Percentiles rank a stretch among this genome's conserved stretches.
phyloP scores from a whole-genome alignment of 495 filamentous ascomycete species.

The Neurospora hispaniola region DNA sequence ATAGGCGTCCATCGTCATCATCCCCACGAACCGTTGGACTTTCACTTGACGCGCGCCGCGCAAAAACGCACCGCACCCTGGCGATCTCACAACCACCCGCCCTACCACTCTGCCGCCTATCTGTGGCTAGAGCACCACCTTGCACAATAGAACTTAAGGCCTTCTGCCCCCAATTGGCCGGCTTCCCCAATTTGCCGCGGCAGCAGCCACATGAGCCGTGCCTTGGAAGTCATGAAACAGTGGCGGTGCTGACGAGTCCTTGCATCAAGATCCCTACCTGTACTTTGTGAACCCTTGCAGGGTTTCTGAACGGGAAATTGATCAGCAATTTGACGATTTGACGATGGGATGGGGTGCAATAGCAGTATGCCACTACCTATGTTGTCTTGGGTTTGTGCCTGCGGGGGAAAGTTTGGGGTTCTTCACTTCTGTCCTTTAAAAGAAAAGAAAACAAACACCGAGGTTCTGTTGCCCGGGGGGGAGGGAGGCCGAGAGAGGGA shows the following conservation, averaged over 20 bases:
- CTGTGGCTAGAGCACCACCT: neutral
- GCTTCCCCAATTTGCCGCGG: neutral
- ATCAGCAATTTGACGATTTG: constrained; percentile 7
- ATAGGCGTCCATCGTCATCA: neutral
- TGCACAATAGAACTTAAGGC: neutral
- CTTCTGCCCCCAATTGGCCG: neutral
- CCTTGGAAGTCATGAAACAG: constrained; percentile 11
- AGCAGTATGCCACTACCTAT: neutral
- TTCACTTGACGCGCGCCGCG: neutral
- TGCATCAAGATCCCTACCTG: neutral
- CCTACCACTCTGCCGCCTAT: neutral
- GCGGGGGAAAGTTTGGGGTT: neutral
- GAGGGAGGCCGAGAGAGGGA: neutral
- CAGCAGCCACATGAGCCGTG: neutral
- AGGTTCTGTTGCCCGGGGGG: neutral
- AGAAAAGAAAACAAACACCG: neutral
- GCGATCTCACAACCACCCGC: neutral
- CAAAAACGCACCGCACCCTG: neutral
- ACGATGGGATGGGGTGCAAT: neutral
- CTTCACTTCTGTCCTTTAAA: neutral
- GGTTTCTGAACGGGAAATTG: constrained; percentile 12
- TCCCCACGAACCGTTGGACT: neutral
- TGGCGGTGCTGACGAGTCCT: constrained; percentile 15
- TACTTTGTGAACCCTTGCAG: neutral
- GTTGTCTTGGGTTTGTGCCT: neutral